Evolutionary conservation across 164 flowering plant species (phyloP).

Genomic region (Liriodendron chinense): DNA sequence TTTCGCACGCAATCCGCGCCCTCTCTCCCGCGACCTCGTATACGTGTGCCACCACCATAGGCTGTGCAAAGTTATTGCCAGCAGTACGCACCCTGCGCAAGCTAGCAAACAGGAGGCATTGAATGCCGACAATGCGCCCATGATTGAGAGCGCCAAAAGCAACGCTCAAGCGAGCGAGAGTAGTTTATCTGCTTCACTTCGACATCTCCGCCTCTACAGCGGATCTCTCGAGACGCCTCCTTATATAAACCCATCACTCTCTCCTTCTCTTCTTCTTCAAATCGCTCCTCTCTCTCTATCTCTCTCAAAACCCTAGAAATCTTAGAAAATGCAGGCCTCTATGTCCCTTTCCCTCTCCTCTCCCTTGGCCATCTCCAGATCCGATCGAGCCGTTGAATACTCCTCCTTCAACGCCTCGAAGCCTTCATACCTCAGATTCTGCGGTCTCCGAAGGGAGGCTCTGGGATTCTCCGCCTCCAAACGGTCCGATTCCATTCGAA

Average conservation of each 20-base stretch:
- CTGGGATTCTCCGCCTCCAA: conserved; percentile 27
- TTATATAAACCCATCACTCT: background rate
- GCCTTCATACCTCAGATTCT: conserved; percentile 56
- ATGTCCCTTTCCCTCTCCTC: conserved; percentile 45
- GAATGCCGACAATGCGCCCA: background rate
- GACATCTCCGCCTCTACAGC: conserved; percentile 37
- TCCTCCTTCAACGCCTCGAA: conserved; percentile 15
- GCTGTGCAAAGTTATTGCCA: too few species aligned
- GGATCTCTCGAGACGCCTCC: conserved; percentile 22
- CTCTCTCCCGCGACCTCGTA: too few species aligned
- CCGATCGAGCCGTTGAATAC: conserved; percentile 18
- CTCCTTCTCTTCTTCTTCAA: background rate
- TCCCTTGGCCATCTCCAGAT: conserved; percentile 32
- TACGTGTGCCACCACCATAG: too few species aligned
- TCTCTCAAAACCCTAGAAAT: background rate
- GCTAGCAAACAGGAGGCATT: background rate
- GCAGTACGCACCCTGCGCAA: too few species aligned
- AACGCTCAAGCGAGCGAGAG: background rate
- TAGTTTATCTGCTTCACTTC: conserved; percentile 27
- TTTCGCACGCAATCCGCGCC: too few species aligned
- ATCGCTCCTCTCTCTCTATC: background rate
- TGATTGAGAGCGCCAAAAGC: background rate
- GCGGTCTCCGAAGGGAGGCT: conserved; percentile 70
- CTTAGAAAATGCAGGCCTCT: conserved; percentile 45
- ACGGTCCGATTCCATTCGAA: conserved; percentile 17